These are phyloP conservation scores for Metarhizium album DNA, from an alignment of 2,329 filamentous ascomycete species.

Conservation along the genomic window DNA sequence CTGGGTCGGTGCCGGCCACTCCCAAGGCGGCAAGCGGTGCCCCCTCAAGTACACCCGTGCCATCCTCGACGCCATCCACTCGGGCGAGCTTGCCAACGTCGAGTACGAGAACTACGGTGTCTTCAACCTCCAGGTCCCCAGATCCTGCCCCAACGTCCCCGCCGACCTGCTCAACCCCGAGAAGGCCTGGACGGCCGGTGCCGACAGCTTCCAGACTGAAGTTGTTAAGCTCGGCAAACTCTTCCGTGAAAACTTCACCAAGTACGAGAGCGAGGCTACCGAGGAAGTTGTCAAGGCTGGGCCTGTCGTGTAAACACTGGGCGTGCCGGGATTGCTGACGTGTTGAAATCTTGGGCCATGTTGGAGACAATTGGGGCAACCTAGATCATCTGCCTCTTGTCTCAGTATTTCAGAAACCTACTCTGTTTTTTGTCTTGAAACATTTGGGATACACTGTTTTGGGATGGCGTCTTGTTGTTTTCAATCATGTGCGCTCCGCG, in stretches of 20 bases:
- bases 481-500: neutral
- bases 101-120: conserved; percentile 93
- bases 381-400: neutral
- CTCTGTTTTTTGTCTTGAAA: neutral
- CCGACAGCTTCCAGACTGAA: conserved; percentile 72
- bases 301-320: conserved; percentile 28
- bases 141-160: conserved; percentile 78
- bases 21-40: conserved; percentile 91
- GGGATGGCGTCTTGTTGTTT: neutral
- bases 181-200: conserved; percentile 79
- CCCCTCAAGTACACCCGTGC: conserved; percentile 97
- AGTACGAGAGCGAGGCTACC: conserved; percentile 79
- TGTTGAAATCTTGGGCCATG: neutral
- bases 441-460: neutral
- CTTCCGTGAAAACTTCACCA: conserved; percentile 96
- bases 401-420: neutral
- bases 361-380: neutral
- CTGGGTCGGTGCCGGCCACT: conserved; percentile 86
- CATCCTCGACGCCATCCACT: conserved; percentile 97
- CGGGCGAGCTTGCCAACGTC: conserved; percentile 81
- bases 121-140: conserved; percentile 97
- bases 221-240: conserved; percentile 82
- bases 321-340: neutral
- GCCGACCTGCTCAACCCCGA: conserved; percentile 88
- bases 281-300: conserved; percentile 64